These are phyloP conservation scores for Candida sithepensis DNA, from an alignment of 805 yeast species.

Conservation along the genomic window DNA sequence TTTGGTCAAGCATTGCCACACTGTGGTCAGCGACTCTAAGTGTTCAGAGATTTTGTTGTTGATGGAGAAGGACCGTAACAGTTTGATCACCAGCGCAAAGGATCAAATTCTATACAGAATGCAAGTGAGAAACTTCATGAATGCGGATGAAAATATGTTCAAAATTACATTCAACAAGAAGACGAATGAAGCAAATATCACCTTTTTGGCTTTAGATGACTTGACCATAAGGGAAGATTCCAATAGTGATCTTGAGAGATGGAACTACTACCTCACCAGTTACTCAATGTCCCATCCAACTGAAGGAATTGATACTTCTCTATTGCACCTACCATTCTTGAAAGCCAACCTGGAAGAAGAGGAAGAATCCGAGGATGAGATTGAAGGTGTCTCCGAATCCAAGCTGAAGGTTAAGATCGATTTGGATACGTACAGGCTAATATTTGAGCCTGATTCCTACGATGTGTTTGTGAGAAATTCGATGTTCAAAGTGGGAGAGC, in stretches of 20 bases:
- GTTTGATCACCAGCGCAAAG: constrained; percentile 64
- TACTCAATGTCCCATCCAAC: constrained; percentile 95
- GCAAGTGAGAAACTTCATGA: constrained; percentile 77
- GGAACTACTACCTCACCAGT: constrained; percentile 92
- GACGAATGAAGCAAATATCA: constrained; percentile 56
- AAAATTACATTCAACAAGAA: constrained; percentile 67
- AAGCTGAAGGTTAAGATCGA: constrained; percentile 76
- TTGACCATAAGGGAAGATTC: constrained; percentile 69
- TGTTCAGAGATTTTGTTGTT: constrained; percentile 76
- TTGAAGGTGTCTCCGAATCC: constrained; percentile 64
- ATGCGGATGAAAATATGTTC: constrained; percentile 86
- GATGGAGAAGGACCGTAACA: constrained; percentile 76
- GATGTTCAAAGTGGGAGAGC: constrained; percentile 35
- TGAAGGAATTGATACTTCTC: constrained; percentile 83
- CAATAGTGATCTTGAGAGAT: constrained; percentile 68
- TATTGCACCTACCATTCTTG: constrained; percentile 75
- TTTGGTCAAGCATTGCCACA: constrained; percentile 80
- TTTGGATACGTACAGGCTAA: constrained; percentile 71
- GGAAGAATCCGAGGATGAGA: constrained; percentile 35
- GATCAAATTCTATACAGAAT: constrained; percentile 89
- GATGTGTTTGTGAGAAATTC: constrained; percentile 74
- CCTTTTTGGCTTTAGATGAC: constrained; percentile 85
- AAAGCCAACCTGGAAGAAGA: constrained; percentile 53
- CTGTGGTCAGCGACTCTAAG: constrained; percentile 72
- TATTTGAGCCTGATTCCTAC: constrained; percentile 73